phyloP scores from a whole-genome alignment of 345 rosid genomes.

The Cardamine occulta region DNA sequence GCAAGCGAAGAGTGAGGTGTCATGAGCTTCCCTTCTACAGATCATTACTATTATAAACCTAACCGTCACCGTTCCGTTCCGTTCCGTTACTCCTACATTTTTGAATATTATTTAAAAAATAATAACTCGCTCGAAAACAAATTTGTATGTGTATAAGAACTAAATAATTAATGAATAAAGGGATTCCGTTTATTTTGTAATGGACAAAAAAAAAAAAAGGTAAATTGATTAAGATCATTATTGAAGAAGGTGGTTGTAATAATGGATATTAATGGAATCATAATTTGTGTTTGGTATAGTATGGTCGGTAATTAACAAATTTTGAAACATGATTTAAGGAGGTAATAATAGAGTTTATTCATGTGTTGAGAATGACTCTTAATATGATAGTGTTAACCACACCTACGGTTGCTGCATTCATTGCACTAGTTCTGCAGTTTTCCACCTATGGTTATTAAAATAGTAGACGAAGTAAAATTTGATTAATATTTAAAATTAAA shows the following conservation, averaged over 20 bases:
- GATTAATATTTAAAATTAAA: neutral
- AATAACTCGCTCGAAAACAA: no score
- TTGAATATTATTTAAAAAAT: no score
- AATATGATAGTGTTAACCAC: neutral
- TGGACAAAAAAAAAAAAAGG: neutral
- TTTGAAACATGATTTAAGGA: constrained; percentile 24
- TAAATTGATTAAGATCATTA: constrained; percentile 23
- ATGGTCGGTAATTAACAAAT: constrained; percentile 36
- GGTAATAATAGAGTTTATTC: neutral
- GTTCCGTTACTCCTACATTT: neutral
- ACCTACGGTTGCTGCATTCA: neutral
- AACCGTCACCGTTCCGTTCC: constrained; percentile 29
- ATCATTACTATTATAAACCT: constrained; percentile 36
- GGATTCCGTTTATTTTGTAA: neutral
- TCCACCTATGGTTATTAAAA: neutral
- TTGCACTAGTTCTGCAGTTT: neutral
- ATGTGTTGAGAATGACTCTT: neutral
- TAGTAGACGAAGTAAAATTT: constrained; percentile 8
- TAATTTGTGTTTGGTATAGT: constrained; percentile 34
- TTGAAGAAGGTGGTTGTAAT: constrained; percentile 33
- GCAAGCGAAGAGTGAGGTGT: constrained; percentile 44
- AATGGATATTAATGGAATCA: constrained; percentile 36
- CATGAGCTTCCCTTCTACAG: constrained; percentile 5
- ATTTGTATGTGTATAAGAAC: no score
- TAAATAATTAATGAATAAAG: neutral